These are phyloP conservation scores for Trichoderma pleuroti DNA, from an alignment of 2,329 filamentous ascomycete genomes.

Conservation along the genomic window DNA sequence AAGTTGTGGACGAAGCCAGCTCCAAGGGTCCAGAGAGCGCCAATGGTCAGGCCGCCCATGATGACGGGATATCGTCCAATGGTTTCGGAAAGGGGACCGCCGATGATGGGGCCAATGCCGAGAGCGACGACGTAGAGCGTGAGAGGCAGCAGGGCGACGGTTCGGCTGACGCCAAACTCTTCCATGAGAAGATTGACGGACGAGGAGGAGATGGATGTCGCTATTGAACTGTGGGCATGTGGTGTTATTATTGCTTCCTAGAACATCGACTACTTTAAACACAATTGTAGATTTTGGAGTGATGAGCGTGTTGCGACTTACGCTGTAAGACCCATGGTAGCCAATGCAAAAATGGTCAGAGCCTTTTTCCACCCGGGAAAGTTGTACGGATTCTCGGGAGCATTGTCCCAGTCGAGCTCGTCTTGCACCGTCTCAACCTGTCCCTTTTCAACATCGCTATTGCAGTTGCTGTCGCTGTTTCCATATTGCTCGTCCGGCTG, in stretches of 20 bases:
- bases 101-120: conserved; percentile 56
- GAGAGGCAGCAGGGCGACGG: conserved; percentile 55
- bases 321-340: conserved; percentile 41
- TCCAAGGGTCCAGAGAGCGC: conserved; percentile 54
- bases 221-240: conserved; percentile 43
- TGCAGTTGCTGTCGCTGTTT: conserved; percentile 12
- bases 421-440: not conserved
- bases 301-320: conserved; percentile 25
- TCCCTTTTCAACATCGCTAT: conserved; percentile 10
- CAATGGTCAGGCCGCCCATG: conserved; percentile 42
- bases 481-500: not conserved
- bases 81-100: conserved; percentile 57
- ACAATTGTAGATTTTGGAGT: not conserved
- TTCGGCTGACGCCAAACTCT: conserved; percentile 53
- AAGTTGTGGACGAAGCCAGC: conserved; percentile 50
- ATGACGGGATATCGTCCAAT: conserved; percentile 55
- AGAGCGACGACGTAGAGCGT: conserved; percentile 60
- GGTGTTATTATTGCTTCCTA: not conserved
- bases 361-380: conserved; percentile 44
- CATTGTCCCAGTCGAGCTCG: conserved; percentile 12
- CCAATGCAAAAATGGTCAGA: conserved; percentile 37
- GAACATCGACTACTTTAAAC: not conserved
- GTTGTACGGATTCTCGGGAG: conserved; percentile 45
- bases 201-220: conserved; percentile 52
- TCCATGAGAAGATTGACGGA: conserved; percentile 44